Evolutionary conservation across 306 rosid species (phyloP), one percentile per base, ranked within the genome.

Genomic region (Myrica gale): DNA sequence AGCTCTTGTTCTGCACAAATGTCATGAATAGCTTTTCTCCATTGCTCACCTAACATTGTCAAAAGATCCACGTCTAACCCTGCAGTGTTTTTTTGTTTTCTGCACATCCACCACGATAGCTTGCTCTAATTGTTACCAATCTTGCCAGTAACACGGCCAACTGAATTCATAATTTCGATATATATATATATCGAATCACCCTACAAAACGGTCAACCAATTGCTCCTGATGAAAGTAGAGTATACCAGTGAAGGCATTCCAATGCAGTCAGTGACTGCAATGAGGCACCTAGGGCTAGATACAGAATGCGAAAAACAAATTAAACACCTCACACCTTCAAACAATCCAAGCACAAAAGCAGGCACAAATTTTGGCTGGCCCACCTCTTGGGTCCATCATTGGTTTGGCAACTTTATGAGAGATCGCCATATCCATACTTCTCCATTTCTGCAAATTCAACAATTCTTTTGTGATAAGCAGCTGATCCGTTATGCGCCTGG

Each of bases 391-490:
- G 1, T 15, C 47, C 69, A 39, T 39, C 46, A 16, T 46, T 63
- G 46, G 21, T 63, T 63, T 16, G 21, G 69, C 12, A 63, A 63
- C 50, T 66, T 42, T 10, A 7, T 7, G 16, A 66, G 47, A 65
- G 48, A 42, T 41, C 48, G 9, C 20, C 47, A 42, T 43, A 65
- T 37, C 20, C 68, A 13, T 32, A 32, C 5, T 17, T 26, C 15
- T 17, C 50, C 70, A 66, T 42, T 41, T 66, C 70, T 42, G 70
- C 46, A 66, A 16, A 41, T 65, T 66, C 15, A 17, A 66, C 46
- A n/a, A 7, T 8, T 16, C 15, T 5, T 63, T 63, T 2, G 10
- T 9, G 5, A 16, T 7, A 8, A 41, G 48, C 48, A 41, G 17
- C 70, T 41, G 23, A 42, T 39, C 15, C 48, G 8, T 41, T 15